Evolutionary conservation across 805 yeast genomes (phyloP), one percentile per base, ranked within the genome.

Genomic region (Starmera dryadoides): DNA sequence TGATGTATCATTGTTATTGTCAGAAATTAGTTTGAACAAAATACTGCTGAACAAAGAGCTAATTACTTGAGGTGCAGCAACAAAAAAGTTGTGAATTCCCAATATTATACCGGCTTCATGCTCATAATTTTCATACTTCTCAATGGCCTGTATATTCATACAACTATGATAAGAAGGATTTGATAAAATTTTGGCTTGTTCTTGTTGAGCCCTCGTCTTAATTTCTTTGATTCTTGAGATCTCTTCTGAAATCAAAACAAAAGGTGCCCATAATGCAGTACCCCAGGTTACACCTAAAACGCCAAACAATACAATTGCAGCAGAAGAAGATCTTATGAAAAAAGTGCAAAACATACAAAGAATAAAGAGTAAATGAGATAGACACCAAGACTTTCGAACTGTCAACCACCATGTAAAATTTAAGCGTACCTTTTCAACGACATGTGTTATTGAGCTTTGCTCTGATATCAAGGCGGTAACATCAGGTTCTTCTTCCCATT

Each of bases 261-360:
- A 79, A 6, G 85, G 85, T 3, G 79, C 77, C 85, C 85, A 79
- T 15, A 76, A 63, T 0, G 82, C 79, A 42, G 66, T 66, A 1
- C 84, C 83, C 85, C 85, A 79, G 0, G 82, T 71, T 17, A 78
- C 59, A 3, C 85, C 85, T 33, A 77, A 52, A 14, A 77, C 48
- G 0, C 67, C 77, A 46, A 78, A 72, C 52, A 78, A 52, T 0
- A 60, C 45, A 8, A 76, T 68, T 1, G 79, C 82, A 11, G 53
- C 59, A 0, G 38, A 38, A 6, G 73, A 71, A 7, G 58, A 57
- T 3, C 48, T 31, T 18, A 76, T 64, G 37, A 67, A 66, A 37
- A 74, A 69, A 0, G 83, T 75, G 1, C 66, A 46, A 6, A 64
- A 29, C 60, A 73, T 73, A 28, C 76, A 69, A 4, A 64, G 14